Base-by-base conservation (phyloP, 257 asterid genomes). In the Plantago ovata region DNA sequence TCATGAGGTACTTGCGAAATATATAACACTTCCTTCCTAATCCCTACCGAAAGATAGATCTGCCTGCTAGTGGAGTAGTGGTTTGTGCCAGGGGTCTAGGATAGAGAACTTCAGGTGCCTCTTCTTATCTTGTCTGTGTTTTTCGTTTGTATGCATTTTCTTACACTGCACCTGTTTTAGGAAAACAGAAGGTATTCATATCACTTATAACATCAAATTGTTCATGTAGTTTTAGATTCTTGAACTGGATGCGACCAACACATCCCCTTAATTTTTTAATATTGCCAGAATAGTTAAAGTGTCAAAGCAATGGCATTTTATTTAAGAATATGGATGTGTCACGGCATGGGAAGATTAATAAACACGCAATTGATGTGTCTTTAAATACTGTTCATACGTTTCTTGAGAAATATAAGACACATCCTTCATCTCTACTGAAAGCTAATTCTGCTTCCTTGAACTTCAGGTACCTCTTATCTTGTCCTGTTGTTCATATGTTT, bases 291-390 rank as follows among this genome's bases (percentile, higher is more conserved):
- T 49, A 49, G 36, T 7, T 49, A 49, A 46, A 19, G 55, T 49
- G 32, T 50, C 55, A 19, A 20, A 10, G 55, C 55, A 50, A 21
- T 50, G 16, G 10, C 36, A 20, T 21, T 50, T 28, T 50, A 10
- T 4, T 50, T 50, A 19, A 50, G 16, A 19, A 15, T 18, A 15
- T 50, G 1, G 22, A 50, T 50, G 38, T 15, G 9, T 50, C 55
- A 33, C 24, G 32, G 38, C 55, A 50, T 50, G 22, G 22, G 55
- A 28, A 20, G 55, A 50, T 50, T 10, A 50, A 15, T 50, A 50
- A 28, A 22, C 36, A 50, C 55, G 20, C 22, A 50, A 47, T 6
- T 15, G 6, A 33, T 50, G 7, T 33, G 21, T 50, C 10, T 12
- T 12, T 50, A 50, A 21, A 50, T 50, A 50, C 20, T 33, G 16